These are phyloP conservation scores for Cutaneotrichosporon mucoides DNA, from an alignment of 1,284 basidiomycete genomes.

Conservation along the genomic window DNA sequence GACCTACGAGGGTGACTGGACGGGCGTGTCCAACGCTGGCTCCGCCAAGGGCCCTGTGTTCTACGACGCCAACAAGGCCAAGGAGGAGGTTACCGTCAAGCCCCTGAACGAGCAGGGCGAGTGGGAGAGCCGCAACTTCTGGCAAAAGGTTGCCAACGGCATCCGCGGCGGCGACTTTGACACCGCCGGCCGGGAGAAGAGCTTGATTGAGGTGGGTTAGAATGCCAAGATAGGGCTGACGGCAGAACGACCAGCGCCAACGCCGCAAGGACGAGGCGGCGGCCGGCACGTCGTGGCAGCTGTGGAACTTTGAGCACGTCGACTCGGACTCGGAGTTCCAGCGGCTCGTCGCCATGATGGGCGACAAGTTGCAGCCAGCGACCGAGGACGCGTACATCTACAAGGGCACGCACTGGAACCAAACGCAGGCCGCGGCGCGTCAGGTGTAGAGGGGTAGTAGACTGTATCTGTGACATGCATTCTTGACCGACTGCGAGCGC, in stretches of 20 bases:
- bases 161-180: conserved; percentile 91
- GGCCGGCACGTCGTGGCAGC: conserved; percentile 66
- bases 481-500: not conserved
- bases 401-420: conserved; percentile 19
- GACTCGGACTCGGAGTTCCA: conserved; percentile 67
- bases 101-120: conserved; percentile 64
- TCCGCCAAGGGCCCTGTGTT: conserved; percentile 54
- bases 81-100: conserved; percentile 67
- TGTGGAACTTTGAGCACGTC: conserved; percentile 69
- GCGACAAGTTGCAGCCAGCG: conserved; percentile 45
- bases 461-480: too few relatives aligned
- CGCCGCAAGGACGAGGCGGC: conserved; percentile 77
- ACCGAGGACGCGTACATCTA: conserved; percentile 48
- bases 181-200: conserved; percentile 82
- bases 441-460: too few relatives aligned
- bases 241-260: conserved; percentile 85
- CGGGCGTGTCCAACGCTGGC: conserved; percentile 59
- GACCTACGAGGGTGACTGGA: conserved; percentile 85
- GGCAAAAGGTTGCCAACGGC: conserved; percentile 83
- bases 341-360: conserved; percentile 46
- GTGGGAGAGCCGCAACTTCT: conserved; percentile 83
- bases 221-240: not conserved
- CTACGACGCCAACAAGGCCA: conserved; percentile 52
- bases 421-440: not conserved
- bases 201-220: conserved; percentile 72